phyloP scores from a whole-genome alignment of 768 basidiomycete species.

The Tephrocybe rancida region DNA sequence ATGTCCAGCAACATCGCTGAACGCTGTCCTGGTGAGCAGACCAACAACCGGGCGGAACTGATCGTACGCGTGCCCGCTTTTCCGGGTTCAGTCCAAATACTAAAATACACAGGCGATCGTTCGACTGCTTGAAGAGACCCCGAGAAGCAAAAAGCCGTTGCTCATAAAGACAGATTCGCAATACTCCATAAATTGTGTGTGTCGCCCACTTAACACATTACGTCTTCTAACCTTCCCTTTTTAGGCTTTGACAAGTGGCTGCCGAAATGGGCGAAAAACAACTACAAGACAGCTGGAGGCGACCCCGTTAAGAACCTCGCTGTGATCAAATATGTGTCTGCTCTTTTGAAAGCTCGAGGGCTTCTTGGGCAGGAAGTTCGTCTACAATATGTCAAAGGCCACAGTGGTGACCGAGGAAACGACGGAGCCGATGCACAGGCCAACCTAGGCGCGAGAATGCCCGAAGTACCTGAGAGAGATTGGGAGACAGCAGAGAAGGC shows the following conservation, averaged over 20 bases:
- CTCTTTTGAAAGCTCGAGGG: slow-evolving; percentile 58
- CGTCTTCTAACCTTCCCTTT: slow-evolving; percentile 6
- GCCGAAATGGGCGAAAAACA: slow-evolving; percentile 60
- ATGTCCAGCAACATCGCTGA: slow-evolving; percentile 74
- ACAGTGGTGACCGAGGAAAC: slow-evolving; percentile 78
- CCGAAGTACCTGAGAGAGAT: slow-evolving; percentile 50
- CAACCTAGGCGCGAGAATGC: slow-evolving; percentile 51
- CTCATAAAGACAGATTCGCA: slow-evolving; percentile 85
- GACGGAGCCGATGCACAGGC: slow-evolving; percentile 84
- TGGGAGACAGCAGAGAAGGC: slow-evolving; percentile 48
- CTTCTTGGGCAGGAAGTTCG: slow-evolving; percentile 54
- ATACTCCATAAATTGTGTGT: slow-evolving; percentile 79
- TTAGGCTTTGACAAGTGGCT: slow-evolving; percentile 75
- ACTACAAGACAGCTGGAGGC: slow-evolving; percentile 49
- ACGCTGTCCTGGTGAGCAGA: slow-evolving; percentile 80
- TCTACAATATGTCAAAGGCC: slow-evolving; percentile 78
- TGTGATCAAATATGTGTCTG: slow-evolving; percentile 71
- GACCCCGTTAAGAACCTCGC: slow-evolving; percentile 70
- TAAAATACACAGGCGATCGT: slow-evolving; percentile 68
- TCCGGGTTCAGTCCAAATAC: neutral
- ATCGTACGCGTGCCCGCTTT: slow-evolving; percentile 51
- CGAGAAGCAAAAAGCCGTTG: slow-evolving; percentile 53
- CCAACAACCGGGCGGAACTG: slow-evolving; percentile 88
- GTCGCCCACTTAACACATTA: neutral
- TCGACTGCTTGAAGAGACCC: slow-evolving; percentile 76